phyloP scores from a whole-genome alignment of 2,329 filamentous ascomycete species.

The Talaromyces sp. region DNA sequence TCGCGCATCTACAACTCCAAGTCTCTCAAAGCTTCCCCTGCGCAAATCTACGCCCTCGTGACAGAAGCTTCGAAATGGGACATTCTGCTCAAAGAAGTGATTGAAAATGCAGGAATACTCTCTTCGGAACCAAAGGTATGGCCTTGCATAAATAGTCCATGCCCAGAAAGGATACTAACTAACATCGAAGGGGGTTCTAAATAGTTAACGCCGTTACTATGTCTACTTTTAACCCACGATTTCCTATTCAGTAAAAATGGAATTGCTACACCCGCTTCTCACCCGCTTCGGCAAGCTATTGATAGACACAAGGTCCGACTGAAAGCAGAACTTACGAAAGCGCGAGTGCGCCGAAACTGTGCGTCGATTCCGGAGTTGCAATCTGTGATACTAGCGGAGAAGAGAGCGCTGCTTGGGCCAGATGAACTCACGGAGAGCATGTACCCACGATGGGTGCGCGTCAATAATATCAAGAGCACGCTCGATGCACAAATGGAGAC shows the following conservation, averaged over 20 bases:
- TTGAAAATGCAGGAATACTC: slow-evolving; percentile 74
- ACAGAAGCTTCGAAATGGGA: slow-evolving; percentile 92
- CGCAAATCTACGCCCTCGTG: slow-evolving; percentile 82
- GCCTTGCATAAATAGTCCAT: background rate
- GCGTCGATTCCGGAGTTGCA: slow-evolving; percentile 64
- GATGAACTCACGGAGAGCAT: slow-evolving; percentile 28
- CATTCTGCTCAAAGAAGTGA: slow-evolving; percentile 76
- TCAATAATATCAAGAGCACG: slow-evolving; percentile 74
- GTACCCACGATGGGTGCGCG: slow-evolving; percentile 86
- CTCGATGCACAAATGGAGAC: slow-evolving; percentile 69
- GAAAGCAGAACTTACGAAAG: slow-evolving; percentile 75
- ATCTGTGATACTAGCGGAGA: slow-evolving; percentile 32
- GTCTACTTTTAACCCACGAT: slow-evolving; percentile 82
- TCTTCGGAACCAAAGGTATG: slow-evolving; percentile 78
- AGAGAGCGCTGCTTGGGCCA: slow-evolving; percentile 46
- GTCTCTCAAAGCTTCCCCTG: slow-evolving; percentile 72
- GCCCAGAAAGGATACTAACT: slow-evolving; percentile 30
- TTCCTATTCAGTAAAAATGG: slow-evolving; percentile 76
- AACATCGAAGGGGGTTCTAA: slow-evolving; percentile 29
- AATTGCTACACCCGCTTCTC: slow-evolving; percentile 73
- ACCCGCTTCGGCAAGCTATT: slow-evolving; percentile 72
- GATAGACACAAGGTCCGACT: slow-evolving; percentile 79
- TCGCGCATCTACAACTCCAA: slow-evolving; percentile 72
- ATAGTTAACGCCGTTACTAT: slow-evolving; percentile 75
- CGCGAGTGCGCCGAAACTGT: slow-evolving; percentile 68